phyloP scores from a whole-genome alignment of 768 basidiomycete genomes.

The Ephemerocybe angulata region DNA sequence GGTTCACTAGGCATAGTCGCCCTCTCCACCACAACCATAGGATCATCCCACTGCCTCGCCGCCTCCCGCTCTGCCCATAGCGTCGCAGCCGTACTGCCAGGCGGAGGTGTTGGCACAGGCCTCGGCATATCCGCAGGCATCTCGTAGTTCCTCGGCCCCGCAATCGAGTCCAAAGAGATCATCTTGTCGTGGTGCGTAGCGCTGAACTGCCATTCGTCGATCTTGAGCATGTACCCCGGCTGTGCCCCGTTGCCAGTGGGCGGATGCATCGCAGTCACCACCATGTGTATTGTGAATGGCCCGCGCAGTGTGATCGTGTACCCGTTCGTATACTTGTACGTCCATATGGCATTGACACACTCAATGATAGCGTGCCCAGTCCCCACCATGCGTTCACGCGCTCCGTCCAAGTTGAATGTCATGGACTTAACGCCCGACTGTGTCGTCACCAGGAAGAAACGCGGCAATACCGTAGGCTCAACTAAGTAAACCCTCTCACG shows the following conservation, averaged over 20 bases:
- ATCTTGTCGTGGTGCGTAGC: constrained; percentile 72
- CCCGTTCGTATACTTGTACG: constrained; percentile 75
- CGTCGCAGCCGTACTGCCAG: background rate
- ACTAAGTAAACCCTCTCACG: no score
- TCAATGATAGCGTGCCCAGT: constrained; percentile 59
- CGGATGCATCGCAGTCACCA: constrained; percentile 31
- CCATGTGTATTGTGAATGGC: constrained; percentile 65
- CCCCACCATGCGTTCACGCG: constrained; percentile 54
- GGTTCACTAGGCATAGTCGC: constrained; percentile 77
- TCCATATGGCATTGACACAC: constrained; percentile 74
- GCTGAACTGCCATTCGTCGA: constrained; percentile 73
- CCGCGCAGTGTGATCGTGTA: constrained; percentile 76
- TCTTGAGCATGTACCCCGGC: constrained; percentile 46
- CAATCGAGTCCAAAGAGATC: constrained; percentile 61
- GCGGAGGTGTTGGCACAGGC: no score
- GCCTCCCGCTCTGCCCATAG: constrained; percentile 34
- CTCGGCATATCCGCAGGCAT: no score
- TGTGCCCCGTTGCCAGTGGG: constrained; percentile 21
- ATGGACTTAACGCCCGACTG: constrained; percentile 84
- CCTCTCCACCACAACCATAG: constrained; percentile 52
- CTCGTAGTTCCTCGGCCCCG: no score
- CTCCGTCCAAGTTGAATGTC: constrained; percentile 75
- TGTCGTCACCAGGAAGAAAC: constrained; percentile 81
- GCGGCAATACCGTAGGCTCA: constrained; percentile 78
- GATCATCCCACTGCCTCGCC: constrained; percentile 66